Evolutionary conservation across 23 red algal species (phyloP).

Genomic region (Gracilaria gracilis): DNA sequence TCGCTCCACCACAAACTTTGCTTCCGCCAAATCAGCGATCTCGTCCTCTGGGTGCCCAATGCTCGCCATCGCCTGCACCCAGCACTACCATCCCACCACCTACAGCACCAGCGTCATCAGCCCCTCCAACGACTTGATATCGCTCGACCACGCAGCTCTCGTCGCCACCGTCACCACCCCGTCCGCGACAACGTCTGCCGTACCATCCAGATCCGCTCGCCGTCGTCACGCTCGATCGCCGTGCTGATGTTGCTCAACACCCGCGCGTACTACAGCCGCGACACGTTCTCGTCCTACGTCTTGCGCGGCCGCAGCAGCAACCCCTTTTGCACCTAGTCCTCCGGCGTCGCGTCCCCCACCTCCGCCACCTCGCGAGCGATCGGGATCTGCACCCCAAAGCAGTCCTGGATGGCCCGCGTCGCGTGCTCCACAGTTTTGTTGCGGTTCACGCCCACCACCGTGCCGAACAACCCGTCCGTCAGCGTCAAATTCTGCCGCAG

Average conservation of each 20-base stretch:
- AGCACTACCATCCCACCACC: constrained; percentile 52
- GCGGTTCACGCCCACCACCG: constrained; percentile 15
- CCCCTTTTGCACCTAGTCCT: constrained; percentile 21
- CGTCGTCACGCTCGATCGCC: neutral
- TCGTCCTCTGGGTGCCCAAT: constrained; percentile 81
- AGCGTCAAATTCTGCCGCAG: constrained; percentile 51
- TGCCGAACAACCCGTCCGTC: constrained; percentile 37
- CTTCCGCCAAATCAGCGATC: constrained; percentile 55
- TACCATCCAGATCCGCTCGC: neutral
- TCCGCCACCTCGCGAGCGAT: constrained; percentile 24
- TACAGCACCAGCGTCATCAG: constrained; percentile 30
- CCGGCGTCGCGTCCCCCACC: neutral
- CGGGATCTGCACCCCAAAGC: constrained; percentile 52
- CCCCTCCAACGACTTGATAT: constrained; percentile 51
- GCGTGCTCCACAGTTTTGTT: constrained; percentile 40
- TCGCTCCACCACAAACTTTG: constrained; percentile 56
- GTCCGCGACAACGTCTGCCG: constrained; percentile 16
- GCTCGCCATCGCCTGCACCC: too few species aligned
- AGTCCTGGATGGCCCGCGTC: constrained; percentile 20
- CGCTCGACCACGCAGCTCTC: constrained; percentile 37
- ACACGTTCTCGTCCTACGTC: constrained; percentile 14
- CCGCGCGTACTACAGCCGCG: constrained; percentile 25
- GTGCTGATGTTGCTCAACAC: constrained; percentile 26
- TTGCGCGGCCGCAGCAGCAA: constrained; percentile 32
- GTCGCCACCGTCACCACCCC: constrained; percentile 50